Conservation (phyloP, 2,329 filamentous ascomycete genomes). For the Colletotrichum orbiculare region DNA sequence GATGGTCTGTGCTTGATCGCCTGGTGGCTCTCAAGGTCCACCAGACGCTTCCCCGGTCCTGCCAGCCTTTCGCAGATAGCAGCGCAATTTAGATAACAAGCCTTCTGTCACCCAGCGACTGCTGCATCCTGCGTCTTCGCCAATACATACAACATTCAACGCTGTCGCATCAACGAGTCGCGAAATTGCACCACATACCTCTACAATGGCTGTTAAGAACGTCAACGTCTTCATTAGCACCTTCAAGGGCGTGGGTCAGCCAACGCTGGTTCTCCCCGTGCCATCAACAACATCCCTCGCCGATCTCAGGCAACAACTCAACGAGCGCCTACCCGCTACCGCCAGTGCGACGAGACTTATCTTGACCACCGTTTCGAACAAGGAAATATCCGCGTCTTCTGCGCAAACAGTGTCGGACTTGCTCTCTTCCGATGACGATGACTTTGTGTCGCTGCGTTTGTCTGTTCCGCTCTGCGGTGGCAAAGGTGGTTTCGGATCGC, state of each 20-base stretch:
- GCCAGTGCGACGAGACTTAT: conserved; percentile 68
- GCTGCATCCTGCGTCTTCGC: no score
- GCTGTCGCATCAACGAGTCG: neutral
- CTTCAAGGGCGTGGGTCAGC: conserved; percentile 84
- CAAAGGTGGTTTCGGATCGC: conserved; percentile 97
- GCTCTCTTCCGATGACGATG: conserved; percentile 66
- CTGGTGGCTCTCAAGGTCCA: no score
- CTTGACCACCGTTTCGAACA: conserved; percentile 85
- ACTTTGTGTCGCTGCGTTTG: conserved; percentile 85
- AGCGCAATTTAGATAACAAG: no score
- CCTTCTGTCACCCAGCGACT: no score
- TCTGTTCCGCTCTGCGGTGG: conserved; percentile 85
- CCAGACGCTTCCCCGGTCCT: no score
- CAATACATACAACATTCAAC: no score
- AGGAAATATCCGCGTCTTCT: conserved; percentile 69
- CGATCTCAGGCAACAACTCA: conserved; percentile 73
- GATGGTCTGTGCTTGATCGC: no score
- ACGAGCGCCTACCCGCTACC: conserved; percentile 68
- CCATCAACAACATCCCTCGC: conserved; percentile 71
- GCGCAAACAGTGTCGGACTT: conserved; percentile 69
- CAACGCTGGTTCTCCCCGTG: conserved; percentile 84
- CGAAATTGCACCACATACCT: neutral
- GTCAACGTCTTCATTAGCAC: conserved; percentile 88
- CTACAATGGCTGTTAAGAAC: conserved; percentile 63
- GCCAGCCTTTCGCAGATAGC: no score